These are phyloP conservation scores for Xanthoconium separans DNA, from an alignment of 1,284 basidiomycete species.

Conservation along the genomic window DNA sequence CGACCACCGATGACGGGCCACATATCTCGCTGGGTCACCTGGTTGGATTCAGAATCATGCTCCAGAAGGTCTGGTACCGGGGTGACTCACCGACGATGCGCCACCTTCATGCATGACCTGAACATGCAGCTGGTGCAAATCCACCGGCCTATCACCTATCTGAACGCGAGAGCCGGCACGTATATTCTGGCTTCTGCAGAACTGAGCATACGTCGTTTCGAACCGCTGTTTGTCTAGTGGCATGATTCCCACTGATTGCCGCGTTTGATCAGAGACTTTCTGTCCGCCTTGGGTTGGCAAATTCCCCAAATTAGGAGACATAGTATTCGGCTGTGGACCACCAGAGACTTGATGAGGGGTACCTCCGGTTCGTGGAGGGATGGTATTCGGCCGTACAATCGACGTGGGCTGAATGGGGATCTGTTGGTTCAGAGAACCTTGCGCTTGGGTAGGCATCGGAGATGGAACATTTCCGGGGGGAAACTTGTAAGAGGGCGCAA, in stretches of 20 bases:
- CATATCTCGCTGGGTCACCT: constrained; percentile 57
- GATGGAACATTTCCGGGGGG: constrained; percentile 20
- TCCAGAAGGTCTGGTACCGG: not conserved
- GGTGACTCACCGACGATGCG: constrained; percentile 41
- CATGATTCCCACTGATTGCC: constrained; percentile 23
- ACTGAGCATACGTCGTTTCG: constrained; percentile 47
- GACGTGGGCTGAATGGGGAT: constrained; percentile 24
- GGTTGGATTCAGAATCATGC: constrained; percentile 4
- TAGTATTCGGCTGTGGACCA: constrained; percentile 20
- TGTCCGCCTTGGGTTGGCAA: constrained; percentile 24
- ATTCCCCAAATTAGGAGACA: constrained; percentile 28
- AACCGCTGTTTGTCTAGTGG: constrained; percentile 52
- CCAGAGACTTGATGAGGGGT: constrained; percentile 34
- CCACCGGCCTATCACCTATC: constrained; percentile 49
- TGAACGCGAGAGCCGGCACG: constrained; percentile 42
- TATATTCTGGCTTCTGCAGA: constrained; percentile 37
- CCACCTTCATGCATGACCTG: constrained; percentile 60
- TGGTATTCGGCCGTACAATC: constrained; percentile 25
- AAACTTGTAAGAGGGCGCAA: constrained; percentile 24
- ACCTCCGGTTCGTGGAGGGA: constrained; percentile 29
- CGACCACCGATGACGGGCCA: constrained; percentile 67
- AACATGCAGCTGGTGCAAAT: constrained; percentile 55
- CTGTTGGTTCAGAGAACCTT: constrained; percentile 23
- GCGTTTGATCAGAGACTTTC: constrained; percentile 21
- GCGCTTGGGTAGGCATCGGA: constrained; percentile 25